phyloP scores from a whole-genome alignment of 208 protist genomes.

The Trypanosoma cruzi region DNA sequence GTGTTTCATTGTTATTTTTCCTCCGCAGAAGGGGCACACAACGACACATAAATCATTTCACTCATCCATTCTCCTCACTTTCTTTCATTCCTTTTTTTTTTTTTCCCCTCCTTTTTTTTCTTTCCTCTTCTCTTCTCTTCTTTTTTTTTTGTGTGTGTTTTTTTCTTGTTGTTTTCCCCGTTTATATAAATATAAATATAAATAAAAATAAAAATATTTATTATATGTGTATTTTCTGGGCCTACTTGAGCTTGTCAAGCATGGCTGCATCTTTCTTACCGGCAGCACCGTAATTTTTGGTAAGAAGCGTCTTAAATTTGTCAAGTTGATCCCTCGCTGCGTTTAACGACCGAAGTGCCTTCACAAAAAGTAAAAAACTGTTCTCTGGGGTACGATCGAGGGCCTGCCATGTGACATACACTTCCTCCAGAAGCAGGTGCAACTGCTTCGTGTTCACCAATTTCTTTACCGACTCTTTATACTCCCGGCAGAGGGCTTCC shows the following conservation, averaged over 20 bases:
- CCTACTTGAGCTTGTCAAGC: conserved; percentile 18
- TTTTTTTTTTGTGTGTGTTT: conserved; percentile 2
- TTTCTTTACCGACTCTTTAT: conserved; percentile 71
- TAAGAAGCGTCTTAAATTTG: conserved; percentile 45
- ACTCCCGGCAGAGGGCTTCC: conserved; percentile 51
- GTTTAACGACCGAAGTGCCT: conserved; percentile 36
- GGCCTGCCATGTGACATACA: conserved; percentile 70
- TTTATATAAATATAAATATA: not conserved
- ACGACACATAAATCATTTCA: too few relatives aligned
- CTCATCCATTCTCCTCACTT: too few relatives aligned
- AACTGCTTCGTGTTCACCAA: conserved; percentile 42
- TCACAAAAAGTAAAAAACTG: conserved; percentile 54
- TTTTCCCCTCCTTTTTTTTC: not conserved
- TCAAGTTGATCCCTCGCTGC: conserved; percentile 42
- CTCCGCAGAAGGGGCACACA: too few relatives aligned
- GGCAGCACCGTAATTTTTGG: conserved; percentile 29
- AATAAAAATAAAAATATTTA: not conserved
- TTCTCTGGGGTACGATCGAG: conserved; percentile 52
- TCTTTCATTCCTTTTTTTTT: too few relatives aligned
- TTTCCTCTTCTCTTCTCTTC: conserved; percentile 7
- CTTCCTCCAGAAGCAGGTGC: conserved; percentile 59
- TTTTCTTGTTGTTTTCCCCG: not conserved
- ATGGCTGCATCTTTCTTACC: conserved; percentile 18
- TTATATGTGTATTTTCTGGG: conserved; percentile 1
- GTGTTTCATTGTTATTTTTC: too few relatives aligned